Percentiles rank a stretch among this genome's conserved stretches.
phyloP scores from a whole-genome alignment of 1,284 basidiomycete species.

The Apiotrichum sp. region DNA sequence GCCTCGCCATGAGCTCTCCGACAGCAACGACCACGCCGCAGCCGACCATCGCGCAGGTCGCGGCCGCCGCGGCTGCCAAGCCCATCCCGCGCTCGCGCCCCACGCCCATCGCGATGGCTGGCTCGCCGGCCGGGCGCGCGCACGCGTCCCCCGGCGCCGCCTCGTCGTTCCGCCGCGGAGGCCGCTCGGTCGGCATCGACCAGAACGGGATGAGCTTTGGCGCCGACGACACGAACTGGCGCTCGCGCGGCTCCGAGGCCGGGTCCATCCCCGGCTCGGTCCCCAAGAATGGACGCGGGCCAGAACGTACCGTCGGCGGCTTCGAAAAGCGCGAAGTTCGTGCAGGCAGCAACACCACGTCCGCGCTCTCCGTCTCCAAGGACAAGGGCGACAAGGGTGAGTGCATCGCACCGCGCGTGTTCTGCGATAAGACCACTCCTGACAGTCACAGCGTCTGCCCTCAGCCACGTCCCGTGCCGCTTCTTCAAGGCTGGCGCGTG shows the following conservation, averaged over 20 bases:
- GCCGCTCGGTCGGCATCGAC: constrained; percentile 5
- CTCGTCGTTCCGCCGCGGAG: constrained; percentile 9
- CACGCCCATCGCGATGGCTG: constrained; percentile 23
- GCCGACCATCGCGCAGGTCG: constrained; percentile 3
- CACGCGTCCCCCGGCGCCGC: constrained; percentile 4
- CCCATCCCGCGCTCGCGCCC: constrained; percentile 34
- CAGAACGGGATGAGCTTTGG: constrained; percentile 10
- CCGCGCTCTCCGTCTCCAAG: constrained; percentile 15
- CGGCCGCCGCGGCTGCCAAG: constrained; percentile 16
- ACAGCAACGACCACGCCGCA: constrained; percentile 5
- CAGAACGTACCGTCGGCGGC: constrained; percentile 31
- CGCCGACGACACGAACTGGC: constrained; percentile 26
- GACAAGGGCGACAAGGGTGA: constrained; percentile 15
- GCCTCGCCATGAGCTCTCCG: constrained; percentile 7
- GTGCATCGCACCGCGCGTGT: background rate
- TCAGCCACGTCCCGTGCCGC: constrained; percentile 96
- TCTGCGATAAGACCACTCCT: background rate
- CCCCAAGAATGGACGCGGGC: constrained; percentile 13
- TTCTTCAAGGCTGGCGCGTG: constrained; percentile 93
- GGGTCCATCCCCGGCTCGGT: constrained; percentile 1
- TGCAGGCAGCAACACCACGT: background rate
- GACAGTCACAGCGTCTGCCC: constrained; percentile 28
- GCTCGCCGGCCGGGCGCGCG: constrained; percentile 4
- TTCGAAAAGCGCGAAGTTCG: constrained; percentile 34
- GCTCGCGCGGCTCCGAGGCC: constrained; percentile 13